Conservation (phyloP, 179 eudicot species). For the Drosera spatulata region DNA sequence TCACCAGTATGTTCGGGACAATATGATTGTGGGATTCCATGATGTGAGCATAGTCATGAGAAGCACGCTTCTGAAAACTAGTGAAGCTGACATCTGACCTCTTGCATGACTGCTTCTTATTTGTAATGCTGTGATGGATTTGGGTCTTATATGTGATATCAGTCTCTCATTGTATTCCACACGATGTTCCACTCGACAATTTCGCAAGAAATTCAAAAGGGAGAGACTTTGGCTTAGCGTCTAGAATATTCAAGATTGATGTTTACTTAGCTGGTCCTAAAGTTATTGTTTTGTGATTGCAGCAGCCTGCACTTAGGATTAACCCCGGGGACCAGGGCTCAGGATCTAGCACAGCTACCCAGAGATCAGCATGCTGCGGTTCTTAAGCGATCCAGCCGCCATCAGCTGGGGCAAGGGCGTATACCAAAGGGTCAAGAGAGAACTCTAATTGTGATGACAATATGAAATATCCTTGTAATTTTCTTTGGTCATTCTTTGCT, state of each 20-base stretch:
- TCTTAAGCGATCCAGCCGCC: constrained; percentile 15
- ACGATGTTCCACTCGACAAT: no score
- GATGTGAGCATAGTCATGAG: no score
- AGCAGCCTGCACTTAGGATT: constrained; percentile 53
- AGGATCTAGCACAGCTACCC: constrained; percentile 30
- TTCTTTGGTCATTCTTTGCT: constrained; percentile 33
- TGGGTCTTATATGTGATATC: no score
- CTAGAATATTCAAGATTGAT: not conserved
- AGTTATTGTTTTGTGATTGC: constrained; percentile 2
- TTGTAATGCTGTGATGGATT: no score
- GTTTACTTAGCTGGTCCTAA: not conserved
- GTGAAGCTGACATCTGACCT: no score
- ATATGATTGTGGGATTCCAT: no score
- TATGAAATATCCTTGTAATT: constrained; percentile 39
- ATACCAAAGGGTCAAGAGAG: constrained; percentile 1
- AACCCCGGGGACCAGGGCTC: constrained; percentile 40
- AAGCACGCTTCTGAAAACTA: no score
- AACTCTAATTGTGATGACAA: constrained; percentile 21
- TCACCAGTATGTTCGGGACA: no score
- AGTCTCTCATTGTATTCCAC: no score
- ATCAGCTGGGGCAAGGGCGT: constrained; percentile 4
- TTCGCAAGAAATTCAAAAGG: not conserved
- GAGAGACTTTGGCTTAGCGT: not conserved
- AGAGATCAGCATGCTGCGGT: constrained; percentile 68
- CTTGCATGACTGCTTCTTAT: no score